These are phyloP conservation scores for Backusella circina DNA, from an alignment of 192 early-diverging fungal species.

Conservation along the genomic window DNA sequence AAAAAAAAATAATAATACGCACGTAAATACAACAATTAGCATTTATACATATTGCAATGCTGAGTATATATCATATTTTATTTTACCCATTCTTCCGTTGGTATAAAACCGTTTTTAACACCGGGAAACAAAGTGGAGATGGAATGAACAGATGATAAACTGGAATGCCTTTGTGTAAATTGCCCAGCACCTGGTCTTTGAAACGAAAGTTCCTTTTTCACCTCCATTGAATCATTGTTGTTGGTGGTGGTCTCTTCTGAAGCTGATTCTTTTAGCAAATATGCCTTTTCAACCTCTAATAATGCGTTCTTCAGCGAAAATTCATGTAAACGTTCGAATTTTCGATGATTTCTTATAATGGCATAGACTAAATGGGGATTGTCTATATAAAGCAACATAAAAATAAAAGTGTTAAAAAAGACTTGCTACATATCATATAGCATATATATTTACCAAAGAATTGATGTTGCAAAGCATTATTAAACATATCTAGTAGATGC, in stretches of 20 bases:
- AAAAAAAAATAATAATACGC: too few species aligned
- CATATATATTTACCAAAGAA: conserved; percentile 59
- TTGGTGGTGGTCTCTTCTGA: background rate
- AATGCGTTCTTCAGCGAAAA: conserved; percentile 68
- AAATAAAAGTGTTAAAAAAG: background rate
- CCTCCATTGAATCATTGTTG: background rate
- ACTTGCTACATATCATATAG: background rate
- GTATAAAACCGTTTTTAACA: conserved; percentile 7
- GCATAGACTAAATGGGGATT: conserved; percentile 79
- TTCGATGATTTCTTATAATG: conserved; percentile 67
- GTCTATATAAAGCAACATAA: conserved; percentile 32
- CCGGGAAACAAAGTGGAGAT: background rate
- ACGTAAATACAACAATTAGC: background rate
- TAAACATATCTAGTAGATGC: conserved; percentile 76
- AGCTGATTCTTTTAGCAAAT: conserved; percentile 8
- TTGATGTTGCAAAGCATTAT: conserved; percentile 83
- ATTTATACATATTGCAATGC: too few species aligned
- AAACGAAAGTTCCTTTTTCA: background rate
- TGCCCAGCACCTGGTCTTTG: background rate
- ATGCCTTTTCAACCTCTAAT: conserved; percentile 50
- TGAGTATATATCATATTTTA: background rate
- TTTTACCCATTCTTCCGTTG: conserved; percentile 36
- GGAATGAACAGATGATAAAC: background rate
- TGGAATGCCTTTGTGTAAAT: background rate
- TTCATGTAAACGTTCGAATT: conserved; percentile 60